Percentiles rank a stretch among this genome's conserved stretches.
phyloP scores from a whole-genome alignment of 2,329 filamentous ascomycete species.

The Cadophora sp. region DNA sequence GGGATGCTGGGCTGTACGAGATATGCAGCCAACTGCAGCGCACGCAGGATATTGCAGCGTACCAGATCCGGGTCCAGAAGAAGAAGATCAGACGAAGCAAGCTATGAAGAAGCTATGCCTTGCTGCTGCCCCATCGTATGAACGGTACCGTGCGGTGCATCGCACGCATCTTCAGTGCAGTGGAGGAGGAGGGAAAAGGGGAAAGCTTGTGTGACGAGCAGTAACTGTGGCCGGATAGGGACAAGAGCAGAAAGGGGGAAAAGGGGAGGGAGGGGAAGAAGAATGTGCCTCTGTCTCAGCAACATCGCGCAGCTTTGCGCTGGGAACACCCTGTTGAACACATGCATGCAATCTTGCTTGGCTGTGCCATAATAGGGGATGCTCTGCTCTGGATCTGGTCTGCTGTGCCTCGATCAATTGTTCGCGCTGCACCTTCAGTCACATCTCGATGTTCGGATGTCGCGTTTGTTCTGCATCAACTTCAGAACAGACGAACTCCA shows the following conservation, averaged over 20 bases:
- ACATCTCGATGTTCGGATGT: slow-evolving; percentile 2
- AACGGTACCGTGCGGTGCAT: not conserved
- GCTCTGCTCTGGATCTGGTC: not conserved
- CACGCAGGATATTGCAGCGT: slow-evolving; percentile 19
- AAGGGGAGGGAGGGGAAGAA: slow-evolving; percentile 4
- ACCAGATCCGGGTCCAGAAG: not conserved
- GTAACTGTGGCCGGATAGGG: not conserved
- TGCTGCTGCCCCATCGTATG: not conserved
- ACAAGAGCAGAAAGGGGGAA: not conserved
- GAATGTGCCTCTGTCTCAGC: not conserved
- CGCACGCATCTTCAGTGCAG: not conserved
- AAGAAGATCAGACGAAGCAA: slow-evolving; percentile 22
- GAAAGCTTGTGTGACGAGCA: slow-evolving; percentile 4
- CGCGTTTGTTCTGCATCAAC: slow-evolving; percentile 6
- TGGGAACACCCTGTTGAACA: not conserved
- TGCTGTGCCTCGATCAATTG: slow-evolving; percentile 7
- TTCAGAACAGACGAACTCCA: slow-evolving; percentile 2
- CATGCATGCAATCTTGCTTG: slow-evolving; percentile 1
- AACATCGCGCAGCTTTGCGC: not conserved
- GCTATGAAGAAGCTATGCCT: slow-evolving; percentile 6
- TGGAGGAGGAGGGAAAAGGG: not conserved
- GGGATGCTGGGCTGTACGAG: not conserved
- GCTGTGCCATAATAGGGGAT: not conserved
- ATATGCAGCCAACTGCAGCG: slow-evolving; percentile 22
- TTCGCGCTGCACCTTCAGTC: slow-evolving; percentile 4